Percentiles rank a stretch among this genome's conserved stretches.
Conservation (phyloP, 2,329 filamentous ascomycete genomes). For the Trichoderma sp. region DNA sequence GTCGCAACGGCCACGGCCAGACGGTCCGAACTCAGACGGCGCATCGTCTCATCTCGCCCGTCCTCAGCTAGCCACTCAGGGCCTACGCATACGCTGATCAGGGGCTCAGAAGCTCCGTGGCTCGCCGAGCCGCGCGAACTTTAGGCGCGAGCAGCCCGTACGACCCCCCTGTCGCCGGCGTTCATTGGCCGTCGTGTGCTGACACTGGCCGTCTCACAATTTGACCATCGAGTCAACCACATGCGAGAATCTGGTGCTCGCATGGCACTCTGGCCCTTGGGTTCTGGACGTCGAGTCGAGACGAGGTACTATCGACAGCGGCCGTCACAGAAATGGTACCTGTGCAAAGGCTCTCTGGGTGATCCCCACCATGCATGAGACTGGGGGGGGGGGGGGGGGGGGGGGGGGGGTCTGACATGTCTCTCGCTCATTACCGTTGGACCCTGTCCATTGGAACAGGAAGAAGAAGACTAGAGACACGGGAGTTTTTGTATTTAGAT, state of each 20-base stretch:
- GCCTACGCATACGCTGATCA: neutral
- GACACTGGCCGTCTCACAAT: conserved; percentile 24
- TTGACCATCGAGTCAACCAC: conserved; percentile 5
- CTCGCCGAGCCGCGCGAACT: conserved; percentile 1
- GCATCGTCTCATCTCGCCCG: conserved; percentile 5
- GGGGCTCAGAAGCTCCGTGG: neutral
- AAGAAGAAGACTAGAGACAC: neutral
- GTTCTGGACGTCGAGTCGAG: neutral
- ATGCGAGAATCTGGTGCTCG: neutral
- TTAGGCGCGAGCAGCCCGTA: neutral
- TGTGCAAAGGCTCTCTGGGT: neutral
- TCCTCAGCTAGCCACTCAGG: neutral
- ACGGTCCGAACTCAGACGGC: neutral
- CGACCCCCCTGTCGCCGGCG: neutral
- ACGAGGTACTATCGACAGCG: neutral
- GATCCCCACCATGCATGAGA: neutral
- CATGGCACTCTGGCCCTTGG: neutral
- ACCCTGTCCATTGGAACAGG: neutral
- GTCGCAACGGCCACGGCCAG: neutral
- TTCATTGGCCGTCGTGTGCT: conserved; percentile 14
- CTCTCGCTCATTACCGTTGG: neutral
- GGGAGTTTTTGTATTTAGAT: conserved; percentile 24
- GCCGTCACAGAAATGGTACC: neutral
- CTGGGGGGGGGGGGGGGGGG: neutral
- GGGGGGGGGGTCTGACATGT: neutral